Percentiles rank a stretch among this genome's conserved stretches.
phyloP scores from a whole-genome alignment of 2,329 filamentous ascomycete species.

The Pezicula carpinea region DNA sequence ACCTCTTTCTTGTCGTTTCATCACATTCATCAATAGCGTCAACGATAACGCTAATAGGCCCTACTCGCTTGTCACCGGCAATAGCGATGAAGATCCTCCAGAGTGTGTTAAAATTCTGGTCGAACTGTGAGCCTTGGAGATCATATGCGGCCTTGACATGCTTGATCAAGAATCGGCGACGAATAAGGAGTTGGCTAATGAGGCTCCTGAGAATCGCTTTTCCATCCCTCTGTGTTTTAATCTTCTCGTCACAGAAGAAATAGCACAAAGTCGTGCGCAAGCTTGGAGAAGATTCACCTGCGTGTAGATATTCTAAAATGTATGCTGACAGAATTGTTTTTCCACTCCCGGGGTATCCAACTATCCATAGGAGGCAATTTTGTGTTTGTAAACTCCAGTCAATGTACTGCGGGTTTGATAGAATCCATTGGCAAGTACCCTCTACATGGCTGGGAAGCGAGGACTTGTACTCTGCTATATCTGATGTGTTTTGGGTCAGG shows the following conservation, averaged over 20 bases:
- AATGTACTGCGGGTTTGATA: constrained; percentile 24
- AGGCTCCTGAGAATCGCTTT: constrained; percentile 31
- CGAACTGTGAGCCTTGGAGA: constrained; percentile 26
- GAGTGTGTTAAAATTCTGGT: constrained; percentile 30
- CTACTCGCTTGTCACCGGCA: constrained; percentile 24
- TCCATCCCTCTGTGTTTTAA: constrained; percentile 30
- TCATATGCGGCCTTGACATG: constrained; percentile 29
- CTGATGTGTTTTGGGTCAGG: constrained; percentile 24
- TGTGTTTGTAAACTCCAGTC: constrained; percentile 27
- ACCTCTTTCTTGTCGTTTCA: constrained; percentile 17
- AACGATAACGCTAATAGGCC: constrained; percentile 29
- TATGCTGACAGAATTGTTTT: constrained; percentile 34
- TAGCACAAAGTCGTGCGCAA: constrained; percentile 20
- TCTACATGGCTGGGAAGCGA: constrained; percentile 26
- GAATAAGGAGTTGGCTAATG: constrained; percentile 31
- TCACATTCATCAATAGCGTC: constrained; percentile 37
- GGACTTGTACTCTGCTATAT: constrained; percentile 27
- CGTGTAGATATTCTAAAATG: constrained; percentile 26
- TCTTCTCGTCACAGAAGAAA: constrained; percentile 33
- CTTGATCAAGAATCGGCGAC: constrained; percentile 28
- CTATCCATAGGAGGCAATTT: constrained; percentile 32
- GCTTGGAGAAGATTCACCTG: constrained; percentile 7
- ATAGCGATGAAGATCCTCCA: constrained; percentile 32
- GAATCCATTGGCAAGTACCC: constrained; percentile 34
- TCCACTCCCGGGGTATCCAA: constrained; percentile 32